These are phyloP conservation scores for Luffa aegyptiaca DNA, from an alignment of 306 rosid species.

Conservation along the genomic window DNA sequence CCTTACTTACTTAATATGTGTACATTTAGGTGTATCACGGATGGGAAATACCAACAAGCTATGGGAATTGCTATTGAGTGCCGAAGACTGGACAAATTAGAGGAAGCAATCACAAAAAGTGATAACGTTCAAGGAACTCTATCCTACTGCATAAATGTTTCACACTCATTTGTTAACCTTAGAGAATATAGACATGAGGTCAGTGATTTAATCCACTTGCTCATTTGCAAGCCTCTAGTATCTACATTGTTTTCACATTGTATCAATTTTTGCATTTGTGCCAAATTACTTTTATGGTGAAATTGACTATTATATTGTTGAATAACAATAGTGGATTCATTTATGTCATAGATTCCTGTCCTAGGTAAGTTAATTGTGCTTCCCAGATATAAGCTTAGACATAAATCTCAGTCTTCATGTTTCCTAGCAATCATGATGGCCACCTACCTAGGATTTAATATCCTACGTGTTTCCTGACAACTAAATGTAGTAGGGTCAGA, in stretches of 20 bases:
- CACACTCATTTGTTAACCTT: constrained; percentile 86
- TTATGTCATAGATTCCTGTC: not conserved
- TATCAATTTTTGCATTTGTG: not conserved
- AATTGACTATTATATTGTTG: not conserved
- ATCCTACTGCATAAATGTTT: constrained; percentile 78
- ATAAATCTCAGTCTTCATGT: not conserved
- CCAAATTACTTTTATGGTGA: not conserved
- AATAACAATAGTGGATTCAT: not conserved
- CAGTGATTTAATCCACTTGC: constrained; percentile 4
- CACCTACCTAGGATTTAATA: too few relatives aligned
- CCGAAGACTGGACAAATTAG: constrained; percentile 93
- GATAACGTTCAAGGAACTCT: constrained; percentile 86
- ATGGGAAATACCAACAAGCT: constrained; percentile 95
- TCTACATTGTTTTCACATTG: not conserved
- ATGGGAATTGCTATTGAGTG: constrained; percentile 98
- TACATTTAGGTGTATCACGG: constrained; percentile 63
- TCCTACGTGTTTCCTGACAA: too few relatives aligned
- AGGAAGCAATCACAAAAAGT: constrained; percentile 95
- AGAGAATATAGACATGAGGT: constrained; percentile 95
- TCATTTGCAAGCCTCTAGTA: not conserved
- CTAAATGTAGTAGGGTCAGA: too few relatives aligned
- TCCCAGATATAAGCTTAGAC: not conserved
- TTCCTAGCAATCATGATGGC: too few relatives aligned
- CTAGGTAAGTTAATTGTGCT: not conserved
- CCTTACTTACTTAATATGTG: constrained; percentile 6